phyloP scores from a whole-genome alignment of 83 land plant species.

The Larix sibirica region DNA sequence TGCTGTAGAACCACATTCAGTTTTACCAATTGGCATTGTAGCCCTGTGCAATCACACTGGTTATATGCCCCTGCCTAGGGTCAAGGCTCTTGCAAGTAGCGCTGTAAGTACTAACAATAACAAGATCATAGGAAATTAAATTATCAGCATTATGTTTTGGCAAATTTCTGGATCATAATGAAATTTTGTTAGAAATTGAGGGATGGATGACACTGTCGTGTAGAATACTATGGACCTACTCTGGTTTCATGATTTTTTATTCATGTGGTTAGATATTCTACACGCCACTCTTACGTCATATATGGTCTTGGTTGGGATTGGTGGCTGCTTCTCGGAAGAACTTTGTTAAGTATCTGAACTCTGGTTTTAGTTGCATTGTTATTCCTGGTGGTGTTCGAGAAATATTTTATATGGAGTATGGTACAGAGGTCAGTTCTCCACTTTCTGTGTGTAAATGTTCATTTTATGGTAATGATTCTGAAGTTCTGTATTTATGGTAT shows the following conservation, averaged over 20 bases:
- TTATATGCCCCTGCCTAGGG: constrained; percentile 75
- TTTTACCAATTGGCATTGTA: constrained; percentile 80
- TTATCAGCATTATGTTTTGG: not conserved
- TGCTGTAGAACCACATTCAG: constrained; percentile 95
- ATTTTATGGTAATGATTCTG: not conserved
- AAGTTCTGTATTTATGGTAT: not conserved
- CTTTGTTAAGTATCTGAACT: constrained; percentile 47
- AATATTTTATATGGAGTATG: constrained; percentile 65
- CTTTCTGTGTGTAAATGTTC: not conserved
- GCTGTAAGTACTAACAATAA: constrained; percentile 61
- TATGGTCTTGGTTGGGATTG: constrained; percentile 94
- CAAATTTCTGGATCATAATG: not conserved
- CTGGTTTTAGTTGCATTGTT: constrained; percentile 74
- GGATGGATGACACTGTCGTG: not conserved
- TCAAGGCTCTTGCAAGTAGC: constrained; percentile 85
- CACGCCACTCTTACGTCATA: constrained; percentile 83
- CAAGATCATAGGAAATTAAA: not conserved
- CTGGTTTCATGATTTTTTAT: not conserved
- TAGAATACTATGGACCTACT: not conserved
- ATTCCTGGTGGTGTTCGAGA: constrained; percentile 90
- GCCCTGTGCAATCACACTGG: constrained; percentile 72
- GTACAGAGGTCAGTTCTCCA: constrained; percentile 54
- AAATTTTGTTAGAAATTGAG: not conserved
- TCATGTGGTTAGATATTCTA: constrained; percentile 60
- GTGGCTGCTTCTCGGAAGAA: constrained; percentile 72